A percentile compares a stretch with the other conserved stretches of the same genome.
Conservation (phyloP, 2,329 filamentous ascomycete species). For the Pseudonectria foliicola region DNA sequence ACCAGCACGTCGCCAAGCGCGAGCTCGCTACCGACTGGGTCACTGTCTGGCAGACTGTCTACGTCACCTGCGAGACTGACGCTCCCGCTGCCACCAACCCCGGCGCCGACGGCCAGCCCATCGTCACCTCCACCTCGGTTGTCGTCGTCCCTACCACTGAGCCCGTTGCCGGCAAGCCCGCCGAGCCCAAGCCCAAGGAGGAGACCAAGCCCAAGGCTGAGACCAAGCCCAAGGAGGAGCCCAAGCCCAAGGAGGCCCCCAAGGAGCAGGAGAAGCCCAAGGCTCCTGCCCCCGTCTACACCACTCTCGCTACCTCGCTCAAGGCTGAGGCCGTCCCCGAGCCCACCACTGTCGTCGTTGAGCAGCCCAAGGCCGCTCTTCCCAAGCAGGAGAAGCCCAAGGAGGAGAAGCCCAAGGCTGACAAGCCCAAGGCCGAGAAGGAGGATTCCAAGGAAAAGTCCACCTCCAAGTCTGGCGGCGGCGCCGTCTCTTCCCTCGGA, state of each 20-base stretch:
- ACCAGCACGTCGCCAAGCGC: slow-evolving; percentile 27
- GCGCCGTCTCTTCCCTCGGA: slow-evolving; percentile 7
- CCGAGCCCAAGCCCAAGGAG: neutral
- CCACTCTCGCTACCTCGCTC: slow-evolving; percentile 19
- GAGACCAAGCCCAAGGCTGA: neutral
- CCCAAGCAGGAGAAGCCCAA: slow-evolving; percentile 1
- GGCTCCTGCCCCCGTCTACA: slow-evolving; percentile 5
- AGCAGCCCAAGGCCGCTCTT: slow-evolving; percentile 1
- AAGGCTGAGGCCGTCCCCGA: slow-evolving; percentile 11
- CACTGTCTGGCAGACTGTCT: slow-evolving; percentile 34
- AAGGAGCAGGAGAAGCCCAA: neutral
- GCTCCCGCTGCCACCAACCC: slow-evolving; percentile 17
- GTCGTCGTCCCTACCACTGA: slow-evolving; percentile 4
- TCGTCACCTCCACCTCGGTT: slow-evolving; percentile 8
- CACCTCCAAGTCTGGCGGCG: slow-evolving; percentile 1
- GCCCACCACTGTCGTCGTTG: neutral
- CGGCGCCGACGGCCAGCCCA: slow-evolving; percentile 6
- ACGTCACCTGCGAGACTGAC: slow-evolving; percentile 25
- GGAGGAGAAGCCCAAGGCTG: slow-evolving; percentile 1
- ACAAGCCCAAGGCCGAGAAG: neutral
- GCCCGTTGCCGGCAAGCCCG: slow-evolving; percentile 4
- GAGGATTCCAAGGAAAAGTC: slow-evolving; percentile 3
- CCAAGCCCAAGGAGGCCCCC: neutral
- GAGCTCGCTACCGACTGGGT: slow-evolving; percentile 31
- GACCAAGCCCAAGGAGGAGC: slow-evolving; percentile 5